Evolutionary conservation across 345 rosid species (phyloP), one percentile per base, ranked within the genome.

Genomic region (Stellera chamaejasme): DNA sequence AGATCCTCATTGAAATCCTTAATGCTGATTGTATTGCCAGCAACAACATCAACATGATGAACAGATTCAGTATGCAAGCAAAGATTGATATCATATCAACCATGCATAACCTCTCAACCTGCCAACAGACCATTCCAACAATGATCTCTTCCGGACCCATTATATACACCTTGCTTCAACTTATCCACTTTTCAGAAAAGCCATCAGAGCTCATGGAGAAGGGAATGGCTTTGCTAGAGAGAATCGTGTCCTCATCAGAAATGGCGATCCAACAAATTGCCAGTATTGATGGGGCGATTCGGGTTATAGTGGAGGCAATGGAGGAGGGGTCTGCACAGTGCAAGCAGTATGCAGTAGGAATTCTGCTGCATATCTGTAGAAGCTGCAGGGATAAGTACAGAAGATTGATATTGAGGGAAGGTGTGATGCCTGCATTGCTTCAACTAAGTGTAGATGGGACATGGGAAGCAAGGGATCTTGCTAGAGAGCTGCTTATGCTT

Each of bases 361-460:
- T 91, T 50, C 78, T 91, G 12, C 75, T 88, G 2, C 61, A 70
- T 5, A 57, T 84, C 46, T 88, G 96, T 69, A 72, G 64, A 64
- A 69, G 79, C 42, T 72, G 82, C 64, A 75, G 90, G 61, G 98
- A 88, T 26, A 77, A 60, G 45, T 77, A 82, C 77, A 66, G 95
- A 69, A 86, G 73, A 58, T 50, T 72, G 76, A 81, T 91, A 48
- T 60, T 88, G 56, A 79, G 72, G 75, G 95, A 88, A 75, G 98
- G 96, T 11, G 85, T 68, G 25, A 74, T 88, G 75, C 93, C 95
- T 0, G 95, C 90, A 10, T 71, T 92, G 75, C 84, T 92, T 46
- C 88, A 88, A 75, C 72, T 83, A 60, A 81, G 85, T 11, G 84
- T 83, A 27, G 85, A 79, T 50, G 96, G 98, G 54, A 85, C 87